phyloP scores from a whole-genome alignment of 345 rosid genomes.

The Melaleuca alternifolia region DNA sequence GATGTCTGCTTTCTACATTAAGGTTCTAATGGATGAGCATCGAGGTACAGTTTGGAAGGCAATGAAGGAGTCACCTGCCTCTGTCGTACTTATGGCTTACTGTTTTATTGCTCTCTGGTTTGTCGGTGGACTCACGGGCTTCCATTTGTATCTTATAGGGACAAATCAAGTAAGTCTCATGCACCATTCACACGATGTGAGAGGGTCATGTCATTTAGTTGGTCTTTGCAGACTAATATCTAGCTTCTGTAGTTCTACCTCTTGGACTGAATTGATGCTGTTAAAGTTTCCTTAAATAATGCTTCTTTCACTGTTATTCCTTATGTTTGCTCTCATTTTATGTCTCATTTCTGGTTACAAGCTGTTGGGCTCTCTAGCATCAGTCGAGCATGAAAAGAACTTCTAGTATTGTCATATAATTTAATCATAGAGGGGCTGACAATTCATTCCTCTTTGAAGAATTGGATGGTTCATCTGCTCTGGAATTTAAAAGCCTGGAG shows the following conservation, averaged over 20 bases:
- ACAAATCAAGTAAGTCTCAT: slow-evolving; percentile 69
- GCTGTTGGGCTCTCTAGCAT: background rate
- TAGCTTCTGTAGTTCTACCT: background rate
- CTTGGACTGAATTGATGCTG: background rate
- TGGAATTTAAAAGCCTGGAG: background rate
- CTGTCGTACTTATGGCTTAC: slow-evolving; percentile 70
- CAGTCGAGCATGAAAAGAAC: background rate
- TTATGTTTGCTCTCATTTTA: background rate
- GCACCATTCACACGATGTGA: background rate
- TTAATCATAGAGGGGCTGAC: background rate
- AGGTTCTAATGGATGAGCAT: slow-evolving; percentile 65
- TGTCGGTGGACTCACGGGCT: slow-evolving; percentile 94
- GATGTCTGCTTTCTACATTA: slow-evolving; percentile 75
- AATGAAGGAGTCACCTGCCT: slow-evolving; percentile 81
- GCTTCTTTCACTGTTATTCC: background rate
- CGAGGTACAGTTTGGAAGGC: slow-evolving; percentile 73
- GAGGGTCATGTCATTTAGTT: background rate
- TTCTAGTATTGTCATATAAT: background rate
- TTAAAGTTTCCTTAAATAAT: background rate
- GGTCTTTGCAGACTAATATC: background rate
- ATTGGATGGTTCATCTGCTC: background rate
- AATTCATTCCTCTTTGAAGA: background rate
- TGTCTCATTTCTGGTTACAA: background rate
- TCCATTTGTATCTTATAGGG: slow-evolving; percentile 82
- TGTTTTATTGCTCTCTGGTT: slow-evolving; percentile 87